Conservation (phyloP, 179 eudicot species). For the Patellifolia procumbens region DNA sequence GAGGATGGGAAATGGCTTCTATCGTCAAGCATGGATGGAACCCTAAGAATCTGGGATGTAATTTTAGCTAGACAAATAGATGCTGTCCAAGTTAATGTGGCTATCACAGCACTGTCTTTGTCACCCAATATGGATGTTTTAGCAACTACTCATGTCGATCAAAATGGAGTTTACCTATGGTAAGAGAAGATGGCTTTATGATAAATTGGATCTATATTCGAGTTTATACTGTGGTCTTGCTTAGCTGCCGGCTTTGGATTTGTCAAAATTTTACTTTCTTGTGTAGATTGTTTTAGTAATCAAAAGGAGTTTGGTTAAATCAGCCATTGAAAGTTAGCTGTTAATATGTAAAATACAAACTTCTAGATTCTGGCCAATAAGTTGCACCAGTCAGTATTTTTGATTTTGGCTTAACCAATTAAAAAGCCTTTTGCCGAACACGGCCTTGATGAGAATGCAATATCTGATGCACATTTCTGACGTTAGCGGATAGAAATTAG, state of each 20-base stretch:
- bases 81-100: slow-evolving; percentile 85
- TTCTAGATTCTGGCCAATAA: not conserved
- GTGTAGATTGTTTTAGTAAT: not conserved
- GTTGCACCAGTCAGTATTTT: not conserved
- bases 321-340: not conserved
- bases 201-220: not conserved
- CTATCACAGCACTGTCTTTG: slow-evolving; percentile 85
- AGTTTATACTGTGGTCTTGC: not conserved
- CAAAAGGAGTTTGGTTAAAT: not conserved
- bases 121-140: slow-evolving; percentile 99
- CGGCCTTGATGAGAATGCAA: not conserved
- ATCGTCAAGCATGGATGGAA: slow-evolving; percentile 98
- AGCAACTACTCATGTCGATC: slow-evolving; percentile 96
- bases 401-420: not conserved
- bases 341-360: not conserved
- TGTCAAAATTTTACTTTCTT: not conserved
- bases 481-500: not conserved
- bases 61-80: slow-evolving; percentile 92
- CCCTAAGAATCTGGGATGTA: slow-evolving; percentile 94
- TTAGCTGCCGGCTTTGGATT: too few relatives aligned
- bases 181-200: slow-evolving; percentile 36
- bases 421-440: not conserved
- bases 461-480: not conserved
- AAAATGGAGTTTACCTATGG: slow-evolving; percentile 96
- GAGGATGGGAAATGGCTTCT: slow-evolving; percentile 99